Base-by-base conservation (phyloP, 352 stramenopile species). In the Aphanomyces stellatus region DNA sequence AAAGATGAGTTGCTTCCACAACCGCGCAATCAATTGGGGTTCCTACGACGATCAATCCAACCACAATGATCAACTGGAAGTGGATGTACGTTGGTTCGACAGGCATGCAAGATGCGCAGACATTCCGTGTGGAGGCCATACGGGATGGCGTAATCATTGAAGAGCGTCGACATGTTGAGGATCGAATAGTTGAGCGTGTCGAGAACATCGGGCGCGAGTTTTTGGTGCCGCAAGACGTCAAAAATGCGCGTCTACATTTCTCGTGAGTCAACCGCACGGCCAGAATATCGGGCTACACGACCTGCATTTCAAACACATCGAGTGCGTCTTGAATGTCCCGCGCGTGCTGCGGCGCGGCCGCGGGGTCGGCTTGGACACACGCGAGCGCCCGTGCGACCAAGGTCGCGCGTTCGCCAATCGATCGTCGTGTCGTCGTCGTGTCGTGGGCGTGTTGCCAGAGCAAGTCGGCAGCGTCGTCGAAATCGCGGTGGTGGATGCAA, bases 81-180 rank as follows among this genome's bases (percentile, higher is more conserved):
- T n/a, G n/a, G n/a, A n/a, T 4, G 11, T 56, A 67, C 60, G 34
- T 67, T 48, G 22, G 48, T 48, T 5, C 24, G 30, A 33, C 60
- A 67, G 19, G 60, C 43, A 41, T 67, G 60, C 15, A 67, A 25
- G 34, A 67, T 67, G 49, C 60, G 60, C 8, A 67, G 60, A 41
- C 60, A 67, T 10, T 67, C 60, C 8, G 33, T 51, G 49, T 67
- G 35, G 33, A 42, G 60, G 22, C 37, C 60, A 46, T 59, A 67
- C 31, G 40, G 41, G 40, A 67, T 56, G 2, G 60, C 60, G 22
- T 59, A 67, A n/a, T 67, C 41, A 33, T 67, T 49, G 49, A 51
- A 67, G 13, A 67, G 41, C 28, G 60, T 67, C 46, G 60, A 67
- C 60, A 67, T 67, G 43, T 67, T 51, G 19, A 67, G 42, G 27